Conservation (phyloP, 208 protist genomes). For the Crithidia brevicula region DNA sequence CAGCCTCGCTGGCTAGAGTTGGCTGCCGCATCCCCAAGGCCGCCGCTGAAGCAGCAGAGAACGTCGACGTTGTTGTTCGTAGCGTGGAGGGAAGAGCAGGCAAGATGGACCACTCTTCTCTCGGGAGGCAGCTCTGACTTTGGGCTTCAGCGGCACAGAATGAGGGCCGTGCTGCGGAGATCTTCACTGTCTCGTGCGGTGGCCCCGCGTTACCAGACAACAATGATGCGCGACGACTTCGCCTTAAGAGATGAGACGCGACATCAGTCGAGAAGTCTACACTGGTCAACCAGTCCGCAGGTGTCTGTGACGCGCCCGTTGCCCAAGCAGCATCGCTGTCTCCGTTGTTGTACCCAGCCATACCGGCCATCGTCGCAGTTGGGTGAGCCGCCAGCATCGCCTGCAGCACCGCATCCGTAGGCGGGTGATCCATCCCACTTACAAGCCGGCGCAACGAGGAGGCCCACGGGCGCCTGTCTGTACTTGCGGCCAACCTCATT, state of each 20-base stretch:
- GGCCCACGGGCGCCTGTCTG: not conserved
- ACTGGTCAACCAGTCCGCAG: constrained; percentile 26
- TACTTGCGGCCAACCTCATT: no score
- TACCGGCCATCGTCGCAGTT: not conserved
- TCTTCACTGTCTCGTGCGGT: no score
- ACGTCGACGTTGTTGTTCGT: not conserved
- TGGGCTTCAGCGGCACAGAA: no score
- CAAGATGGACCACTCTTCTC: constrained; percentile 3
- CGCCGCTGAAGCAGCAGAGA: not conserved
- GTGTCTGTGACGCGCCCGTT: constrained; percentile 2
- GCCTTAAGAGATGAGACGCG: constrained; percentile 14
- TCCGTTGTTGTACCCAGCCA: not conserved
- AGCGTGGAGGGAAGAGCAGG: not conserved
- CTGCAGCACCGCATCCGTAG: not conserved
- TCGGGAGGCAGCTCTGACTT: not conserved
- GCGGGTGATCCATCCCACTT: constrained; percentile 12
- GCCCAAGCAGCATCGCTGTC: not conserved
- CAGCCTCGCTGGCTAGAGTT: not conserved
- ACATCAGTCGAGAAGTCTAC: constrained; percentile 25
- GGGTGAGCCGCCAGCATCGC: not conserved
- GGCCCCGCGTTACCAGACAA: not conserved
- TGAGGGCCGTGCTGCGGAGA: no score
- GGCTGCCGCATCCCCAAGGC: not conserved
- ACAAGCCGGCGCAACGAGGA: constrained; percentile 1
- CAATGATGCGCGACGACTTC: not conserved